These are phyloP conservation scores for Glarea lozoyensis DNA, from an alignment of 495 filamentous ascomycete genomes.

Conservation along the genomic window DNA sequence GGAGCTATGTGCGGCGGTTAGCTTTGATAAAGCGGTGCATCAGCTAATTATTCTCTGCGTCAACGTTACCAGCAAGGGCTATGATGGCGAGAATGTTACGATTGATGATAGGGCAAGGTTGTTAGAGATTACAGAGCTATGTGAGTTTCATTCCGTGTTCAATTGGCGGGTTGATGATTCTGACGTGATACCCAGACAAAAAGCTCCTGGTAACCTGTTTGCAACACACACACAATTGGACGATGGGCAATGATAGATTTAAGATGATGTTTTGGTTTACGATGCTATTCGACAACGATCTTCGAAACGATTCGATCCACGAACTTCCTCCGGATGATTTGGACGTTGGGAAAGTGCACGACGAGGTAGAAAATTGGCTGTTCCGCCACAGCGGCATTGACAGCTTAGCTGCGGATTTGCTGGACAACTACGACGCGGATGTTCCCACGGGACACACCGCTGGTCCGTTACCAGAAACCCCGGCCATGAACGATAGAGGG, in stretches of 20 bases:
- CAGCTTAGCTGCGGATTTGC: conserved; percentile 9
- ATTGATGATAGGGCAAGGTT: conserved; percentile 40
- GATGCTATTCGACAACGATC: conserved; percentile 61
- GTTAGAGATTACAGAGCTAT: conserved; percentile 46
- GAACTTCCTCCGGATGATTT: conserved; percentile 22
- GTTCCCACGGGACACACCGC: conserved; percentile 14
- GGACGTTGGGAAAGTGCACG: conserved; percentile 20
- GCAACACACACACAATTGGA: conserved; percentile 87
- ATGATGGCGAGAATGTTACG: conserved; percentile 77
- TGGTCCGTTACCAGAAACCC: conserved; percentile 12
- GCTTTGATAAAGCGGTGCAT: conserved; percentile 76
- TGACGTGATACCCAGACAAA: conserved; percentile 48
- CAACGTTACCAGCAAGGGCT: conserved; percentile 79
- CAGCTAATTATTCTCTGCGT: conserved; percentile 77
- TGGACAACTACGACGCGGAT: conserved; percentile 15
- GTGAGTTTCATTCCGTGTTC: conserved; percentile 25
- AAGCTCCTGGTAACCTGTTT: conserved; percentile 81
- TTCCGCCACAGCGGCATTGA: conserved; percentile 15
- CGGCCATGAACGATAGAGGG: background rate
- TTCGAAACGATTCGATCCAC: conserved; percentile 20
- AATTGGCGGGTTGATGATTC: background rate
- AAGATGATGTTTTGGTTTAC: conserved; percentile 89
- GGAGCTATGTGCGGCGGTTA: conserved; percentile 70
- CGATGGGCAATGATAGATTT: conserved; percentile 81
- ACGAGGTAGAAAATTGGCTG: conserved; percentile 22